Evolutionary conservation across 1,139 yeast species (phyloP).

Genomic region (Yamadazyma atmosphaerica): DNA sequence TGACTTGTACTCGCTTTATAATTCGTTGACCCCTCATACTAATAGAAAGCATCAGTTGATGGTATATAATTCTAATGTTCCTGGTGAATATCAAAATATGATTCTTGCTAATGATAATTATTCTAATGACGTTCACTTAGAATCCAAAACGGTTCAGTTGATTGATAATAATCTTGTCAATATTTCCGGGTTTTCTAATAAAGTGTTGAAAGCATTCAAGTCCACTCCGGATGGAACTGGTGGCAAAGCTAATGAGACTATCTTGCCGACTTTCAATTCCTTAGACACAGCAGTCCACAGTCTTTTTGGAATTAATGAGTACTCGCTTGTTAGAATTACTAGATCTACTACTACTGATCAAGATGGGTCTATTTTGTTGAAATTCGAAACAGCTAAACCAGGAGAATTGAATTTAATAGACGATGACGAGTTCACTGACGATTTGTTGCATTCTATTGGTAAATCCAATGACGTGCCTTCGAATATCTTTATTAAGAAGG

Average conservation of each 20-base stretch:
- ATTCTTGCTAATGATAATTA: conserved; percentile 15
- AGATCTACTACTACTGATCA: conserved; percentile 53
- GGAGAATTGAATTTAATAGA: conserved; percentile 54
- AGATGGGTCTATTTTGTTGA: conserved; percentile 51
- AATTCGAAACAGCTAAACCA: conserved; percentile 55
- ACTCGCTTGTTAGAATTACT: conserved; percentile 51
- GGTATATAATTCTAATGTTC: conserved; percentile 9
- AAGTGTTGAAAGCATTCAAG: conserved; percentile 31
- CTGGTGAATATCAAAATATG: background rate
- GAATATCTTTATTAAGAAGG: conserved; percentile 45
- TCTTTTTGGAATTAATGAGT: conserved; percentile 41
- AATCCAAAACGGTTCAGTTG: conserved; percentile 30
- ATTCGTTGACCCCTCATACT: conserved; percentile 39
- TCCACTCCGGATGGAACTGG: background rate
- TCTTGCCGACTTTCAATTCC: conserved; percentile 40
- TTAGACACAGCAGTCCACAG: conserved; percentile 48
- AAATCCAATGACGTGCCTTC: conserved; percentile 40
- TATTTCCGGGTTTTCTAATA: conserved; percentile 35
- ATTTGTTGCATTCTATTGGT: conserved; percentile 42
- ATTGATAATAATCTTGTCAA: conserved; percentile 41
- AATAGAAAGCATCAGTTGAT: conserved; percentile 15
- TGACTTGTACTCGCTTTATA: conserved; percentile 42
- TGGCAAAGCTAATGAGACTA: background rate
- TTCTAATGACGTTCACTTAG: conserved; percentile 11
- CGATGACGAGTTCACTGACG: conserved; percentile 45